phyloP scores from a whole-genome alignment of 2,329 filamentous ascomycete species.

The Phaeosphaeriaceae sp. region DNA sequence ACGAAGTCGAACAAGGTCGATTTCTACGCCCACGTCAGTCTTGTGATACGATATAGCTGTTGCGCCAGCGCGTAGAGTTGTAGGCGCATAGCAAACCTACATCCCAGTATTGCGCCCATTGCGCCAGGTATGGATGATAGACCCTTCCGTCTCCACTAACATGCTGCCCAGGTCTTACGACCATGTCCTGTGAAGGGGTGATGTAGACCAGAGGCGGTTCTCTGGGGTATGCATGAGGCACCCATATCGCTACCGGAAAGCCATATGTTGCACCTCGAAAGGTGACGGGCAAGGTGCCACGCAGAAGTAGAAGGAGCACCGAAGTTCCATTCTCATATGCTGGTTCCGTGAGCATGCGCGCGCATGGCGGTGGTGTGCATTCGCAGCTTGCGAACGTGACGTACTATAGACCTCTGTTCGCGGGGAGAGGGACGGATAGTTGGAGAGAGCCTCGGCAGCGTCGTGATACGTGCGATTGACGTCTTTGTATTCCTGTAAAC shows the following conservation, averaged over 20 bases:
- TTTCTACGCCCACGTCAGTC: slow-evolving; percentile 61
- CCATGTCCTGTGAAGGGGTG: slow-evolving; percentile 85
- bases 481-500: slow-evolving; percentile 82
- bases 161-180: slow-evolving; percentile 90
- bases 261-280: slow-evolving; percentile 90
- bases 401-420: slow-evolving; percentile 95
- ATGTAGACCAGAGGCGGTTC: slow-evolving; percentile 89
- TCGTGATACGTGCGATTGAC: slow-evolving; percentile 93
- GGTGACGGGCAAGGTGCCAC: slow-evolving; percentile 86
- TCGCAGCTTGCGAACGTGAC: slow-evolving; percentile 32
- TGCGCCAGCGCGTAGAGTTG: not conserved
- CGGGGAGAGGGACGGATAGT: slow-evolving; percentile 80
- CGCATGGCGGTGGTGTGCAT: not conserved
- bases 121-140: slow-evolving; percentile 93
- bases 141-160: slow-evolving; percentile 91
- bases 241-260: slow-evolving; percentile 91
- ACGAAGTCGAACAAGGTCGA: slow-evolving; percentile 85
- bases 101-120: slow-evolving; percentile 90
- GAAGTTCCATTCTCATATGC: slow-evolving; percentile 89
- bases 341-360: slow-evolving; percentile 50
- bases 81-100: slow-evolving; percentile 60
- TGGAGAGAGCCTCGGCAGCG: slow-evolving; percentile 79
- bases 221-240: slow-evolving; percentile 87
- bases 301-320: slow-evolving; percentile 83
- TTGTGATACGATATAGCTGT: not conserved